Evolutionary conservation across 768 basidiomycete species (phyloP), one percentile per base, ranked within the genome.

Genomic region (Suillus plorans): DNA sequence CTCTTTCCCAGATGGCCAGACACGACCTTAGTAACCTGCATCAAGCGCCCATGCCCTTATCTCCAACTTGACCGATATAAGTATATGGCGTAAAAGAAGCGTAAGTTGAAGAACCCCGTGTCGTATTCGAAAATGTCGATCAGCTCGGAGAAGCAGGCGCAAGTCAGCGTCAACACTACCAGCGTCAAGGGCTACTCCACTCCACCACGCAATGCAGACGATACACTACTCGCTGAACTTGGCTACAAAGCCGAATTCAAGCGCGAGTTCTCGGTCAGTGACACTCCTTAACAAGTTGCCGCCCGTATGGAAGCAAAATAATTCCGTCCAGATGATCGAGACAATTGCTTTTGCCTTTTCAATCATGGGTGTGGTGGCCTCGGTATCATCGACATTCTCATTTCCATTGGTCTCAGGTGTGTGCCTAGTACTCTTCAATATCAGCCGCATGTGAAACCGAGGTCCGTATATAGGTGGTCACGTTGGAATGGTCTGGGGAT

Each of bases 401-500:
- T 91, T 91, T 73, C 85, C 84, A 0, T 80, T 91, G 7, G 74
- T 83, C 5, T 85, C 85, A 63, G 87, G 88, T 86, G 63, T n/a
- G 81, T 70, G 18, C 14, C 37, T 55, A n/a, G n/a, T n/a, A 34
- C 45, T 25, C 13, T 37, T 63, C 50, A 28, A 9, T 31, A 34
- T 34, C 44, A 22, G 41, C 3, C 25, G n/a, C 52, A 13, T 20
- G 4, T 56, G 41, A 61, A 62, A 47, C 22, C 39, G 60, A 62
- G 34, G 53, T 37, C 1, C 8, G 13, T 60, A n/a, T n/a, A n/a
- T n/a, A 86, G 90, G 90, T 62, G 90, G 90, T 3, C 89, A 91
- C 74, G 88, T 89, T 28, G 90, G 90, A 18, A 86, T 91, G 82
- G 84, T 90, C 22, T 91, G 86, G 78, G 90, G 89, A 44, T 91